Evolutionary conservation across 768 basidiomycete genomes (phyloP).

Genomic region (Lepiota brunneoincarnata): DNA sequence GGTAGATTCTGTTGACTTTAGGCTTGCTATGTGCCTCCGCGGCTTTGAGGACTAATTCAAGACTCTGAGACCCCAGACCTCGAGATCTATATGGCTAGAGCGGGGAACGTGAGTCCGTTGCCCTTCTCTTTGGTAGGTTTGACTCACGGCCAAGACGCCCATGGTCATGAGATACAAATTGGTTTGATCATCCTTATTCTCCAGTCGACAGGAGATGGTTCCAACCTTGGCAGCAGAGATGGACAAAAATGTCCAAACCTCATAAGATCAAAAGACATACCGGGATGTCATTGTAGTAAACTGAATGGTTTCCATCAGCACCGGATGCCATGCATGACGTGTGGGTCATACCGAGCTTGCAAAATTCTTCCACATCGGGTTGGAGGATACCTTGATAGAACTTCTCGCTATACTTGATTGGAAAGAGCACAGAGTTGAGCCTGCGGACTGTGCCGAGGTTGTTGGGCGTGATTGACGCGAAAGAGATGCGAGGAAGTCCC

Average conservation of each 20-base stretch:
- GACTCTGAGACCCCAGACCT: conserved; percentile 67
- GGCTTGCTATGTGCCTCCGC: conserved; percentile 58
- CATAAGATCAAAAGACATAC: conserved; percentile 27
- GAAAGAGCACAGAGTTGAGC: conserved; percentile 76
- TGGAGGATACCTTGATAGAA: conserved; percentile 81
- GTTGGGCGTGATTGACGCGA: conserved; percentile 73
- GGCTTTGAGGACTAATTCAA: conserved; percentile 65
- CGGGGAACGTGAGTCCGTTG: conserved; percentile 7
- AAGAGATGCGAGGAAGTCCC: conserved; percentile 48
- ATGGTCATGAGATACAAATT: conserved; percentile 88
- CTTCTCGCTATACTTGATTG: conserved; percentile 84
- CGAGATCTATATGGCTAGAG: conserved; percentile 81
- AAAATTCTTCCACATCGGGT: conserved; percentile 81
- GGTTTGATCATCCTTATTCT: conserved; percentile 55
- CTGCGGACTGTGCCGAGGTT: conserved; percentile 80
- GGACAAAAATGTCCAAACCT: conserved; percentile 9
- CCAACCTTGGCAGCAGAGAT: conserved; percentile 50
- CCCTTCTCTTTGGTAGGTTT: conserved; percentile 2
- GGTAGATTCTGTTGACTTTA: conserved; percentile 67
- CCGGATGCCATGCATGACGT: conserved; percentile 12
- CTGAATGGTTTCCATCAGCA: conserved; percentile 34
- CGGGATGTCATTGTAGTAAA: conserved; percentile 92
- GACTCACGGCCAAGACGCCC: conserved; percentile 81
- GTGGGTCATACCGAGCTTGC: conserved; percentile 71
- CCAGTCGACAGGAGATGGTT: conserved; percentile 82